These are phyloP conservation scores for Solanum gandarillasii DNA, from an alignment of 257 asterid species.

Conservation along the genomic window DNA sequence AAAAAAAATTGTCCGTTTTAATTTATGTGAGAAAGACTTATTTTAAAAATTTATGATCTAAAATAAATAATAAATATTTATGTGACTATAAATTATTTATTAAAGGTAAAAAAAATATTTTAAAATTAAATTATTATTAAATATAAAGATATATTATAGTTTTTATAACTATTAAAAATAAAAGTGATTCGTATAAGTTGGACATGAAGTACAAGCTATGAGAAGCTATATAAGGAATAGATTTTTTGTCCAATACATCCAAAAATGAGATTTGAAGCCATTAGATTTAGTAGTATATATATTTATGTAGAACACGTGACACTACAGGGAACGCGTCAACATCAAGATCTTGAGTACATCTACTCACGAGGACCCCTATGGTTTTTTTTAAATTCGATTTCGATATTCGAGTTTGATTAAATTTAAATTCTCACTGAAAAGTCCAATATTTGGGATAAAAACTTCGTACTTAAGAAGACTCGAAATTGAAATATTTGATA, in stretches of 20 bases:
- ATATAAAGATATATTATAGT: too few species aligned
- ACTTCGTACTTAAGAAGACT: accelerated
- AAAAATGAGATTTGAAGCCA: neutral
- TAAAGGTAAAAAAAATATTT: too few species aligned
- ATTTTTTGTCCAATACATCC: neutral
- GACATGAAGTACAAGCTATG: neutral
- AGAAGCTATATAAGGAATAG: neutral
- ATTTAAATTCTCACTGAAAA: accelerated
- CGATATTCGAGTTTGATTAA: too few species aligned
- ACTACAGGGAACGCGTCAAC: neutral
- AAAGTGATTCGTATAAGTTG: neutral
- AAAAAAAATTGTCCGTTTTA: too few species aligned
- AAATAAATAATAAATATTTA: too few species aligned
- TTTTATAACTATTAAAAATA: too few species aligned
- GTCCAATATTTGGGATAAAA: accelerated
- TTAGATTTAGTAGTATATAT: neutral
- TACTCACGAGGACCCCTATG: neutral
- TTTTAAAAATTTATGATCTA: too few species aligned
- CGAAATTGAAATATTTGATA: accelerated
- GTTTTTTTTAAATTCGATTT: neutral
- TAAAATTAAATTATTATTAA: too few species aligned
- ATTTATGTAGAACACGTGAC: neutral
- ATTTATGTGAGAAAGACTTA: too few species aligned
- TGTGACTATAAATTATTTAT: neutral
- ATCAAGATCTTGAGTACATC: neutral